Conservation (phyloP, 2,329 filamentous ascomycete species). For the Scedosporium dehoogii region DNA sequence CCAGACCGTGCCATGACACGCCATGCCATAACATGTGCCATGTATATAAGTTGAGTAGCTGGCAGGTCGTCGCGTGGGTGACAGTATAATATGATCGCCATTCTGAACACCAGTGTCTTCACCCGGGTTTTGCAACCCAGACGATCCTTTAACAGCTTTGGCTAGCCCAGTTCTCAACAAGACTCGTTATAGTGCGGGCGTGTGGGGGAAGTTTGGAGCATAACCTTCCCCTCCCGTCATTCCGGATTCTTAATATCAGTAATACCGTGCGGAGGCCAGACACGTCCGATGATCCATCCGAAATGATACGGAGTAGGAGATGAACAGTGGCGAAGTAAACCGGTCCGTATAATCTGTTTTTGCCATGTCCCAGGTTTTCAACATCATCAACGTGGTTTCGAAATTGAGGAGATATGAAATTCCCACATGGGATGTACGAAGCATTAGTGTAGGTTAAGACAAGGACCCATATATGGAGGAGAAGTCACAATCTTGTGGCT, state of each 20-base stretch:
- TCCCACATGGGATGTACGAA: too few relatives aligned
- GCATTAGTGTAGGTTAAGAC: too few relatives aligned
- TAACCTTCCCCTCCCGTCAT: neutral
- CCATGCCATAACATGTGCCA: neutral
- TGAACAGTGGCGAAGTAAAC: too few relatives aligned
- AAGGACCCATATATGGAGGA: too few relatives aligned
- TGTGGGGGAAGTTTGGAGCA: neutral
- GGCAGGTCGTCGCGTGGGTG: neutral
- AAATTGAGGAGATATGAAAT: too few relatives aligned
- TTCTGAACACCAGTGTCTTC: neutral
- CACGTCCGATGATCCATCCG: too few relatives aligned
- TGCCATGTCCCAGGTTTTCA: too few relatives aligned
- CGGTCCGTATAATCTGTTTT: too few relatives aligned
- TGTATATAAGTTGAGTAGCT: neutral
- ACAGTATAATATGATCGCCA: neutral
- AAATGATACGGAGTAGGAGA: too few relatives aligned
- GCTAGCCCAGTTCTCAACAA: neutral
- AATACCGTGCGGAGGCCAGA: neutral
- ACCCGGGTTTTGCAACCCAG: neutral
- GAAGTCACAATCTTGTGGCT: too few relatives aligned
- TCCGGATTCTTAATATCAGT: conserved; percentile 1
- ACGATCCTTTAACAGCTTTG: neutral
- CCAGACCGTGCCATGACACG: neutral
- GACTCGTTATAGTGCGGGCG: neutral
- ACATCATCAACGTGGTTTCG: too few relatives aligned